Conservation (phyloP, 805 yeast species). For the Wickerhamiella allomyrinae region DNA sequence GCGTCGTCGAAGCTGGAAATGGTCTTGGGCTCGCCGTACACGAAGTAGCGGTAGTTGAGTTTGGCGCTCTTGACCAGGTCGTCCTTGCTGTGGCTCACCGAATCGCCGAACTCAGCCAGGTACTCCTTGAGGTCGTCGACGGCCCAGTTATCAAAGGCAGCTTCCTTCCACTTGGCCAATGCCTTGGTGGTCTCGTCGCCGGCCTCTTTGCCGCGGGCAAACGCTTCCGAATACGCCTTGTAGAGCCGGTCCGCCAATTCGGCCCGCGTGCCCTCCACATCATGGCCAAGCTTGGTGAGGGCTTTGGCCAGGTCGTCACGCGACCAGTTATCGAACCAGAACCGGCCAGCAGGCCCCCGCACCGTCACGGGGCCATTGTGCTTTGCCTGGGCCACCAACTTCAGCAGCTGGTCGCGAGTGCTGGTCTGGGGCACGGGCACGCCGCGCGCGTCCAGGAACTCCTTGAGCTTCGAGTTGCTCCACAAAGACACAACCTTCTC, state of each 20-base stretch:
- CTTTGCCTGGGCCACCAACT: constrained; percentile 28
- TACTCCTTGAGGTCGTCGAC: constrained; percentile 41
- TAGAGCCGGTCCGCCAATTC: constrained; percentile 34
- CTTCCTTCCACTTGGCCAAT: constrained; percentile 28
- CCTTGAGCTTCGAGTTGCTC: constrained; percentile 24
- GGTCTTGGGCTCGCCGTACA: constrained; percentile 5
- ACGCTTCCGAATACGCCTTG: constrained; percentile 31
- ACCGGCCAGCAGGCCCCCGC: constrained; percentile 34
- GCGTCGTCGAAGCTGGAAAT: constrained; percentile 3
- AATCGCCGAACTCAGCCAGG: constrained; percentile 32
- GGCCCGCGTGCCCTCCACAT: constrained; percentile 31
- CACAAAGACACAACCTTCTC: constrained; percentile 13
- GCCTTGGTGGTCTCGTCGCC: constrained; percentile 29
- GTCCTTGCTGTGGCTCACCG: constrained; percentile 9
- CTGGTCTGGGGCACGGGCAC: constrained; percentile 20
- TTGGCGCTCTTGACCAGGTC: constrained; percentile 17
- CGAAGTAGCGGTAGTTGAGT: constrained; percentile 13
- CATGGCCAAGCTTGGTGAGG: constrained; percentile 33
- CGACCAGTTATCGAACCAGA: constrained; percentile 43
- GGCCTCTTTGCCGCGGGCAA: constrained; percentile 31
- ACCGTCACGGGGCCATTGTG: constrained; percentile 26
- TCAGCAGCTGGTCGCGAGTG: constrained; percentile 29
- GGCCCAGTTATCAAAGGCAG: constrained; percentile 38
- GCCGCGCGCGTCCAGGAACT: constrained; percentile 26
- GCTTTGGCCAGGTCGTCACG: constrained; percentile 34